A percentile compares a stretch with the other conserved stretches of the same genome.
These are phyloP conservation scores for Zasmidium angulare DNA, from an alignment of 2,329 filamentous ascomycete species.

Conservation along the genomic window DNA sequence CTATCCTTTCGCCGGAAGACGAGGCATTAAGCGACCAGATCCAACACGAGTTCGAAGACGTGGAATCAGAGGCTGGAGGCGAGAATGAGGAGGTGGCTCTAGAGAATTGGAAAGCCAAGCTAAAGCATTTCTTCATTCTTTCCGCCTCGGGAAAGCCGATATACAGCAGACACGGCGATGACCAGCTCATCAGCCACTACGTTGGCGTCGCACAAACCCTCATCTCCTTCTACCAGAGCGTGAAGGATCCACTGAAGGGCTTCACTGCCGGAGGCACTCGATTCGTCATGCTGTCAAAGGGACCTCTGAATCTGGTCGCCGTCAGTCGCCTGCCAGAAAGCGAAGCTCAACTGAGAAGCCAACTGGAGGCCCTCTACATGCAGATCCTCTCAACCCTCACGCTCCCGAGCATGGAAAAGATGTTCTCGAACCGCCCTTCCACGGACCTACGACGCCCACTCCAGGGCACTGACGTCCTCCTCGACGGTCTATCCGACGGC, in stretches of 20 bases:
- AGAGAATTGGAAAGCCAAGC: slow-evolving; percentile 80
- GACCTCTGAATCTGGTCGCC: slow-evolving; percentile 87
- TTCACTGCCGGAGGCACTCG: slow-evolving; percentile 85
- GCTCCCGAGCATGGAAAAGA: slow-evolving; percentile 77
- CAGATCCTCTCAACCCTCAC: slow-evolving; percentile 96
- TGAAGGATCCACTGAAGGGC: slow-evolving; percentile 71
- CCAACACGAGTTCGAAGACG: slow-evolving; percentile 72
- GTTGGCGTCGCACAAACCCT: slow-evolving; percentile 96
- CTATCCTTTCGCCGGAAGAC: slow-evolving; percentile 43
- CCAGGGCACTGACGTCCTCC: slow-evolving; percentile 84
- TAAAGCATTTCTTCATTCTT: slow-evolving; percentile 95
- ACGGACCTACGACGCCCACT: slow-evolving; percentile 87
- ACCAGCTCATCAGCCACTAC: slow-evolving; percentile 85
- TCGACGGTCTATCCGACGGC: slow-evolving; percentile 89
- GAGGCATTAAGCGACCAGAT: slow-evolving; percentile 63
- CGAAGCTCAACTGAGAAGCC: slow-evolving; percentile 79
- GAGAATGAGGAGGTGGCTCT: slow-evolving; percentile 61
- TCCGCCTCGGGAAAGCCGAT: slow-evolving; percentile 97
- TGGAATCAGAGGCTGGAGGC: slow-evolving; percentile 60
- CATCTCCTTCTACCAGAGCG: slow-evolving; percentile 90
- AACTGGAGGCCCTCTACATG: slow-evolving; percentile 95
- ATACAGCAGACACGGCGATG: slow-evolving; percentile 90
- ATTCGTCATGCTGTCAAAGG: slow-evolving; percentile 82
- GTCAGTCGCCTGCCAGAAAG: slow-evolving; percentile 92
- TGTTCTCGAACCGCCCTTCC: slow-evolving; percentile 89